phyloP scores from a whole-genome alignment of 83 land plant species.

The Thuja plicata region DNA sequence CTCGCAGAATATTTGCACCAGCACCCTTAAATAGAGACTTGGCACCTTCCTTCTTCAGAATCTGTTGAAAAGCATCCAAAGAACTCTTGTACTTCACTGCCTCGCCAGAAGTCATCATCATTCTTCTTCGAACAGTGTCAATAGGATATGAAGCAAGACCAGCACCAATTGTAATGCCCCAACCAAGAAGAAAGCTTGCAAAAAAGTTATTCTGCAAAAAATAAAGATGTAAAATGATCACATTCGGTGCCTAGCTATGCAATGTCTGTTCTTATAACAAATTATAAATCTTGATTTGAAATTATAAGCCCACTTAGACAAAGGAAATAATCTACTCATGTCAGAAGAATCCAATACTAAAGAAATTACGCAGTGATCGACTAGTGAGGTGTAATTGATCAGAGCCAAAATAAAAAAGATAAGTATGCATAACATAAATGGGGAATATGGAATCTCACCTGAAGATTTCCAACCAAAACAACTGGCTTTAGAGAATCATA shows the following conservation, averaged over 20 bases:
- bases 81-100: conserved; percentile 53
- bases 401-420: too few species aligned
- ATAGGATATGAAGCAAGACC: conserved; percentile 49
- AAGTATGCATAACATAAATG: neutral
- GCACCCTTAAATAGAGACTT: conserved; percentile 65
- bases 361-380: too few species aligned
- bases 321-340: neutral
- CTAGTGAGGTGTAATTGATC: too few species aligned
- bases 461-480: conserved; percentile 35
- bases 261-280: neutral
- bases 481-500: conserved; percentile 63
- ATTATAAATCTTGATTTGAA: neutral
- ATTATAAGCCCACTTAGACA: neutral
- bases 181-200: conserved; percentile 27
- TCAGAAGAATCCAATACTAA: too few species aligned
- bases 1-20: conserved; percentile 53
- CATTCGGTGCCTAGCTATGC: neutral
- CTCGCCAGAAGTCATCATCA: conserved; percentile 58
- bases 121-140: conserved; percentile 36
- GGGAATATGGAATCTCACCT: conserved; percentile 19
- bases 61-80: conserved; percentile 28
- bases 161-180: conserved; percentile 39
- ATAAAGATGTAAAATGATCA: neutral
- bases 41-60: conserved; percentile 42
- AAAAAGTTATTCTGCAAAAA: conserved; percentile 26